phyloP scores from a whole-genome alignment of 257 asterid genomes.

The Solanum tarapatanum region DNA sequence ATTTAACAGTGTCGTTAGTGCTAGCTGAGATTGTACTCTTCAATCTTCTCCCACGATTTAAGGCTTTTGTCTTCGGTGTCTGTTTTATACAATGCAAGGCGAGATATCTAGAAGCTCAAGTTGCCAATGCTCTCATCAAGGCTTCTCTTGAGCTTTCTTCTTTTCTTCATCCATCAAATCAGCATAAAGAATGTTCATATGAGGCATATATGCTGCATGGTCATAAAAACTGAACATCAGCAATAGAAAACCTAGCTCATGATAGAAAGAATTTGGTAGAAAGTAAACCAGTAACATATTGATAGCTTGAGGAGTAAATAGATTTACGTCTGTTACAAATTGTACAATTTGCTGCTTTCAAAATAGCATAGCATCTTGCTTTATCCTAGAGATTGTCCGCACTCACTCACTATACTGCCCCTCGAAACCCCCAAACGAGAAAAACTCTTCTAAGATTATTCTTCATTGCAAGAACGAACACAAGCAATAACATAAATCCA shows the following conservation, averaged over 20 bases:
- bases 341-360: not conserved
- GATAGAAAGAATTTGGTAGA: not conserved
- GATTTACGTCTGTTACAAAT: not conserved
- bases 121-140: constrained; percentile 47
- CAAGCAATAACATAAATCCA: not conserved
- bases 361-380: not conserved
- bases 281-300: not conserved
- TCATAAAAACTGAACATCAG: not conserved
- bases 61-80: constrained; percentile 73
- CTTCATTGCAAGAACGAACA: not conserved
- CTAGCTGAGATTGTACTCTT: constrained; percentile 20
- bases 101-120: too few species aligned
- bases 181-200: constrained; percentile 73
- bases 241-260: not conserved
- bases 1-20: not conserved
- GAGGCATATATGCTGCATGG: constrained; percentile 70
- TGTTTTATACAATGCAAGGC: constrained; percentile 55
- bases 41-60: constrained; percentile 86
- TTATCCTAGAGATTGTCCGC: not conserved
- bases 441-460: not conserved
- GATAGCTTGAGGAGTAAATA: not conserved
- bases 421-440: not conserved
- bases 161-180: constrained; percentile 63
- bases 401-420: not conserved
- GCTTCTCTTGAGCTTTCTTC: constrained; percentile 18